phyloP scores from a whole-genome alignment of 2,329 filamentous ascomycete species.

The Epichloe scottii region DNA sequence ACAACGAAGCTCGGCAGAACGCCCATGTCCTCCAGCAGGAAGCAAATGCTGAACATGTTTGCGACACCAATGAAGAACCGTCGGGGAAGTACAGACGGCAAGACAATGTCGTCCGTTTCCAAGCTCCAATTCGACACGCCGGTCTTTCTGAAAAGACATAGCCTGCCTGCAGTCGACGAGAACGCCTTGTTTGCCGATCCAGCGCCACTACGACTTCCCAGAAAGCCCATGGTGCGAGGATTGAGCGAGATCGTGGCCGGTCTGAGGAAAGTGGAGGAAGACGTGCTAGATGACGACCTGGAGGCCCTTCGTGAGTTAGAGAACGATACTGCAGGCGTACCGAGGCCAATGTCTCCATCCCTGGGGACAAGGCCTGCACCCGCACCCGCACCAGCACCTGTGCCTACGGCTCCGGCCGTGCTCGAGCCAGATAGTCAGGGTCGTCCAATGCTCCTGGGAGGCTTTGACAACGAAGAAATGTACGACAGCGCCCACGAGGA shows the following conservation, averaged over 20 bases:
- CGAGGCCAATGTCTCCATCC: constrained; percentile 12
- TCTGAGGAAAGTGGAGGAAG: constrained; percentile 57
- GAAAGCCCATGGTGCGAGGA: constrained; percentile 52
- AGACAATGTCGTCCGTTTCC: constrained; percentile 37
- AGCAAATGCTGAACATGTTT: constrained; percentile 49
- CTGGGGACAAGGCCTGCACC: constrained; percentile 19
- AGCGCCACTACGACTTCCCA: constrained; percentile 39
- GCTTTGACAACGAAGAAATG: constrained; percentile 49
- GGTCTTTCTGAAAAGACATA: constrained; percentile 46
- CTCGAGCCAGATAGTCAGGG: constrained; percentile 29
- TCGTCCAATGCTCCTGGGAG: constrained; percentile 37
- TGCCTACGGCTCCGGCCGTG: neutral
- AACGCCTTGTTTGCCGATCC: constrained; percentile 36
- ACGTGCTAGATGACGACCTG: constrained; percentile 58
- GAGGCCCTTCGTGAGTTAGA: constrained; percentile 65
- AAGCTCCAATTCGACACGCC: constrained; percentile 56
- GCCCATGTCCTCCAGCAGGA: constrained; percentile 45
- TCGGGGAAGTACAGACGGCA: constrained; percentile 23
- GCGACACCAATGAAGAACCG: constrained; percentile 49
- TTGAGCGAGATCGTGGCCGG: constrained; percentile 63
- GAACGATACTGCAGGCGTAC: constrained; percentile 23
- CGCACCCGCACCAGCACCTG: neutral
- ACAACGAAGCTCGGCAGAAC: constrained; percentile 30
- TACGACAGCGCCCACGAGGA: constrained; percentile 45
- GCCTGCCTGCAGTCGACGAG: constrained; percentile 42